phyloP scores from a whole-genome alignment of 169 alveolate genomes.

The Eimeria mitis region DNA sequence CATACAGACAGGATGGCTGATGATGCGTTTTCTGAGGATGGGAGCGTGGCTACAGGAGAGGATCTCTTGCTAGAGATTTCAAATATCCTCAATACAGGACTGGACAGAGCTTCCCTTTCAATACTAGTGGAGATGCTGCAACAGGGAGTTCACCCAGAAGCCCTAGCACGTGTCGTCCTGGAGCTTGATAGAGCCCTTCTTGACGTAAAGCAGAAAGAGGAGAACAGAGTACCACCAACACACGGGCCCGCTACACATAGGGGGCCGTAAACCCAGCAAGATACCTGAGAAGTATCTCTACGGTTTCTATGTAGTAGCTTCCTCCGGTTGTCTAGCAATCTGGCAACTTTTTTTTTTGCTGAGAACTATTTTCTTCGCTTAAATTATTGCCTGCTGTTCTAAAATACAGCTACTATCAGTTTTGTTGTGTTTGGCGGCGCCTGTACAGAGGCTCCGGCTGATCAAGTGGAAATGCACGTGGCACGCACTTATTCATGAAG shows the following conservation, averaged over 20 bases:
- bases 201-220: conserved; percentile 82
- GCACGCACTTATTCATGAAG: not conserved
- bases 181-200: conserved; percentile 90
- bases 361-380: not conserved
- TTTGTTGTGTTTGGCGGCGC: not conserved
- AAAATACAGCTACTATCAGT: no score
- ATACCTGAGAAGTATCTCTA: no score
- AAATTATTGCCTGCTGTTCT: no score
- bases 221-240: not conserved
- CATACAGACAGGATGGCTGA: not conserved
- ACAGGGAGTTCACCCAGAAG: conserved; percentile 93
- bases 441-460: no score
- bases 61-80: conserved; percentile 88
- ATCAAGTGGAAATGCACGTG: not conserved
- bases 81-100: conserved; percentile 88
- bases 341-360: no score
- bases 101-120: conserved; percentile 88
- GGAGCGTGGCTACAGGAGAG: not conserved
- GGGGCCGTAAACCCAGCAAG: no score
- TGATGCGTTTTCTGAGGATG: not conserved
- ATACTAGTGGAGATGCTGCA: conserved; percentile 87
- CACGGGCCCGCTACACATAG: not conserved
- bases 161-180: conserved; percentile 90
- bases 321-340: no score
- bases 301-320: no score